Conservation (phyloP, 2,329 filamentous ascomycete species). For the Rhinocladiella similis region DNA sequence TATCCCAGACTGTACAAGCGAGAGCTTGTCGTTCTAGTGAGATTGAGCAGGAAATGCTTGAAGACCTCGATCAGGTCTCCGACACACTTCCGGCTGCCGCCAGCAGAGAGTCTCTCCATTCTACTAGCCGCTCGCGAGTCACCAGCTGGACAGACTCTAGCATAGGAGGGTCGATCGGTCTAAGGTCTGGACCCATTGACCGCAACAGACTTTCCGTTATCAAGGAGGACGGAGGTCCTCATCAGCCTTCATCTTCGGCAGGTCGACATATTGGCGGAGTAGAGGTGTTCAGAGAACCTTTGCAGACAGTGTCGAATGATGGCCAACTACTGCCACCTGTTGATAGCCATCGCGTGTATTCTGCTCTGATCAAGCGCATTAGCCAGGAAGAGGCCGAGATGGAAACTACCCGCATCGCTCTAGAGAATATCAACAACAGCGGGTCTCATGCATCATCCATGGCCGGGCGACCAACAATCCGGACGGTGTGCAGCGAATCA, state of each 20-base stretch:
- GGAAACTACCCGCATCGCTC: constrained; percentile 19
- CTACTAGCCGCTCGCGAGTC: constrained; percentile 40
- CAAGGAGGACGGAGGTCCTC: constrained; percentile 39
- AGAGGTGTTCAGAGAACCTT: constrained; percentile 33
- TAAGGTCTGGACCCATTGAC: constrained; percentile 32
- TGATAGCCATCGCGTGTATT: constrained; percentile 44
- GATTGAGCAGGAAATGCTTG: constrained; percentile 11
- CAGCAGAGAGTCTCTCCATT: constrained; percentile 27
- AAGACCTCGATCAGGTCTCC: constrained; percentile 21
- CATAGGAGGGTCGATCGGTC: constrained; percentile 38
- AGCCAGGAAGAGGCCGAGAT: constrained; percentile 32
- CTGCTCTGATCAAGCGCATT: constrained; percentile 45
- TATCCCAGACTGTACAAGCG: constrained; percentile 2
- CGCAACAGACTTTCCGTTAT: constrained; percentile 45
- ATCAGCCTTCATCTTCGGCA: constrained; percentile 32
- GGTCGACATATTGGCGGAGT: constrained; percentile 32
- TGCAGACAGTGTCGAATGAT: constrained; percentile 26
- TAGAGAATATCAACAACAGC: constrained; percentile 14
- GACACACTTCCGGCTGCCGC: constrained; percentile 10
- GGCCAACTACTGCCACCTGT: constrained; percentile 26
- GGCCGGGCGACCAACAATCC: constrained; percentile 10
- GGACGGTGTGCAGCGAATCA: constrained; percentile 18
- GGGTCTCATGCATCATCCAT: no score
- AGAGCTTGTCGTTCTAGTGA: constrained; percentile 12
- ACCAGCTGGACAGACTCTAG: constrained; percentile 52